Percentiles rank a stretch among this genome's conserved stretches.
These are phyloP conservation scores for Bretschneidera sinensis DNA, from an alignment of 345 rosid species.

Conservation along the genomic window DNA sequence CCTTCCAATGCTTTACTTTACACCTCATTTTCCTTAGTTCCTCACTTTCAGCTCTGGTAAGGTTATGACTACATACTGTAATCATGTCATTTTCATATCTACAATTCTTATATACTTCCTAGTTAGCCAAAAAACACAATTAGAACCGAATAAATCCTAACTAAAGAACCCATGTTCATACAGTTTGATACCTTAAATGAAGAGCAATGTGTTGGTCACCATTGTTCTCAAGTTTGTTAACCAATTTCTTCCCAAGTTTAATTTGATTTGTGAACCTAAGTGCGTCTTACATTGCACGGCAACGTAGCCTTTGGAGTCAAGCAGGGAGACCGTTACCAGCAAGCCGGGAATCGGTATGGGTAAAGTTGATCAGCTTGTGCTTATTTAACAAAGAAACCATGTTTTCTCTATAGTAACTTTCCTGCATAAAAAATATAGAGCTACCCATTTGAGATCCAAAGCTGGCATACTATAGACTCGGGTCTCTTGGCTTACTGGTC, in stretches of 20 bases:
- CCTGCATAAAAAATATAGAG: slow-evolving; percentile 24
- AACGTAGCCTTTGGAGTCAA: slow-evolving; percentile 60
- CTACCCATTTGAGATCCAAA: background rate
- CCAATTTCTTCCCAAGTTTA: slow-evolving; percentile 42
- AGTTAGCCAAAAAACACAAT: background rate
- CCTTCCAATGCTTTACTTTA: slow-evolving; percentile 52
- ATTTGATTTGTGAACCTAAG: slow-evolving; percentile 44
- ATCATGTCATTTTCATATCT: slow-evolving; percentile 86
- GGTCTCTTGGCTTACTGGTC: too few species aligned
- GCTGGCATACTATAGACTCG: background rate
- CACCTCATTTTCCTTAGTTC: slow-evolving; percentile 46
- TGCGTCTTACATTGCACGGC: slow-evolving; percentile 64
- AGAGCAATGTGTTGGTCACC: slow-evolving; percentile 51
- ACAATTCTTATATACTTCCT: slow-evolving; percentile 4
- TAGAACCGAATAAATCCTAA: background rate
- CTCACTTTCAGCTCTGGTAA: slow-evolving; percentile 35
- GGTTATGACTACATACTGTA: slow-evolving; percentile 69
- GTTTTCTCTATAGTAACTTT: slow-evolving; percentile 45
- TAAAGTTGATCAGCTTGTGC: slow-evolving; percentile 52
- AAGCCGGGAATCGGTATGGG: slow-evolving; percentile 57
- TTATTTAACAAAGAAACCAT: slow-evolving; percentile 36
- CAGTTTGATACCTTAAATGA: slow-evolving; percentile 49
- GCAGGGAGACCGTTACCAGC: slow-evolving; percentile 53
- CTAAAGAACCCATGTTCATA: background rate
- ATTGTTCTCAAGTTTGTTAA: slow-evolving; percentile 39